Percentiles rank a stretch among this genome's conserved stretches.
Evolutionary conservation across 2,329 filamentous ascomycete species (phyloP).

Genomic region (Pseudogymnoascus sp.): DNA sequence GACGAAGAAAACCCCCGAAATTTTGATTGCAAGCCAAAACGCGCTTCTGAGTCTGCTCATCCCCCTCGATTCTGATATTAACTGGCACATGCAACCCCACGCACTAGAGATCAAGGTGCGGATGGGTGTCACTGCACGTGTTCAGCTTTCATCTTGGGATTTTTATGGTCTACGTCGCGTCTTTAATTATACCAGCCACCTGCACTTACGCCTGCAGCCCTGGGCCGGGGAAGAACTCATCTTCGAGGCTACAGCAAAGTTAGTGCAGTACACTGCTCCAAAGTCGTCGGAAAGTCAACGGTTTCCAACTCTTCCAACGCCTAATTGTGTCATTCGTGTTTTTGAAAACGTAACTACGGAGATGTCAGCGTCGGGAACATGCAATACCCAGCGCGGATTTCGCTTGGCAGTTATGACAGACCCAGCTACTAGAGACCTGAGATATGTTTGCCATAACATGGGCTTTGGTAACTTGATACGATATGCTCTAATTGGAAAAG

Average conservation of each 20-base stretch:
- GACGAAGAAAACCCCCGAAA: constrained; percentile 59
- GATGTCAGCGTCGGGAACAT: constrained; percentile 61
- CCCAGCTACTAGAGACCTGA: constrained; percentile 65
- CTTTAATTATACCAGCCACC: constrained; percentile 71
- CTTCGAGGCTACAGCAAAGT: constrained; percentile 59
- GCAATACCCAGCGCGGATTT: constrained; percentile 67
- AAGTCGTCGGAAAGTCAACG: constrained; percentile 51
- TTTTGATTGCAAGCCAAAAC: constrained; percentile 70
- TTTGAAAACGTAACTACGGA: constrained; percentile 64
- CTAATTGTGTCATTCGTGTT: constrained; percentile 61
- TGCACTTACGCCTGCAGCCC: constrained; percentile 62
- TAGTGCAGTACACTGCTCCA: constrained; percentile 72
- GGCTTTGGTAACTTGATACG: constrained; percentile 59
- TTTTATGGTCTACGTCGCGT: constrained; percentile 72
- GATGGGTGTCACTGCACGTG: constrained; percentile 61
- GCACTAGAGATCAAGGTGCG: constrained; percentile 62
- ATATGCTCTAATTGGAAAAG: constrained; percentile 68
- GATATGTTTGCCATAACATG: constrained; percentile 63
- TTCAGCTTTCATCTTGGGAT: constrained; percentile 66
- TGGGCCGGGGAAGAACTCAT: constrained; percentile 60
- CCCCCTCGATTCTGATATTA: constrained; percentile 71
- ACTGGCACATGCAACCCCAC: constrained; percentile 62
- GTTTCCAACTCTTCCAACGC: constrained; percentile 68
- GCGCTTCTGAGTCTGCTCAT: constrained; percentile 59
- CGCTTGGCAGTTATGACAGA: constrained; percentile 69